These are phyloP conservation scores for Colletotrichum plurivorum DNA, from an alignment of 2,329 filamentous ascomycete genomes.

Conservation along the genomic window DNA sequence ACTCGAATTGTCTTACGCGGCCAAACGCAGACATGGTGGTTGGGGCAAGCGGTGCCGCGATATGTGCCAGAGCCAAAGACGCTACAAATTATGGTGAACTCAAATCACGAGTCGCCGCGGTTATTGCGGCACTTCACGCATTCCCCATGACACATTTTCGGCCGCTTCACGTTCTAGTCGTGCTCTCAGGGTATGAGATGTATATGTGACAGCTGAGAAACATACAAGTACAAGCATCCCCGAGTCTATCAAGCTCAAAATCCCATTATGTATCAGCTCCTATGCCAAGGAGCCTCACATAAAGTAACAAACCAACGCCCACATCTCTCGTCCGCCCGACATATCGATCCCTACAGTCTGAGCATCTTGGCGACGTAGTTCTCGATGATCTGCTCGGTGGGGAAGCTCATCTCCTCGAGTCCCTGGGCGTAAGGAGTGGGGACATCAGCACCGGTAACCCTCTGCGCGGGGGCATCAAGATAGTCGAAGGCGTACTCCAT, in stretches of 20 bases:
- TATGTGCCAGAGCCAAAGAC: too few species aligned
- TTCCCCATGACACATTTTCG: too few species aligned
- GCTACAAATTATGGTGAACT: too few species aligned
- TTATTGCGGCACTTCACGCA: background rate
- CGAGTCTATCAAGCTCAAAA: constrained; percentile 36
- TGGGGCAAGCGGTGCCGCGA: constrained; percentile 4
- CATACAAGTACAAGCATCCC: constrained; percentile 57
- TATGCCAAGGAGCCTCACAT: constrained; percentile 11
- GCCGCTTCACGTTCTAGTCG: constrained; percentile 27
- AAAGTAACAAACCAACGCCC: constrained; percentile 20
- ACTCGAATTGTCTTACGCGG: too few species aligned
- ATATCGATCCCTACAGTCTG: constrained; percentile 69
- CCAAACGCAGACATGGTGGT: constrained; percentile 1
- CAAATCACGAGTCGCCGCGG: too few species aligned
- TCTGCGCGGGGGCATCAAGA: constrained; percentile 91
- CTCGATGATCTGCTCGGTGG: constrained; percentile 88
- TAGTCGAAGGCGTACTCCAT: constrained; percentile 99
- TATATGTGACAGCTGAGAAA: constrained; percentile 53
- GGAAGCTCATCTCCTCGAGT: constrained; percentile 96
- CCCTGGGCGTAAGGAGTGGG: constrained; percentile 95
- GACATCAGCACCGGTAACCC: constrained; percentile 96
- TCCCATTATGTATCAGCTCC: constrained; percentile 27
- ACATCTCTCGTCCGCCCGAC: background rate
- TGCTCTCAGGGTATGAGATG: constrained; percentile 43
- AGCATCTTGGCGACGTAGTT: constrained; percentile 92